A percentile compares a stretch with the other conserved stretches of the same genome.
phyloP scores from a whole-genome alignment of 2,329 filamentous ascomycete species.

The Ceratocystis papillata region DNA sequence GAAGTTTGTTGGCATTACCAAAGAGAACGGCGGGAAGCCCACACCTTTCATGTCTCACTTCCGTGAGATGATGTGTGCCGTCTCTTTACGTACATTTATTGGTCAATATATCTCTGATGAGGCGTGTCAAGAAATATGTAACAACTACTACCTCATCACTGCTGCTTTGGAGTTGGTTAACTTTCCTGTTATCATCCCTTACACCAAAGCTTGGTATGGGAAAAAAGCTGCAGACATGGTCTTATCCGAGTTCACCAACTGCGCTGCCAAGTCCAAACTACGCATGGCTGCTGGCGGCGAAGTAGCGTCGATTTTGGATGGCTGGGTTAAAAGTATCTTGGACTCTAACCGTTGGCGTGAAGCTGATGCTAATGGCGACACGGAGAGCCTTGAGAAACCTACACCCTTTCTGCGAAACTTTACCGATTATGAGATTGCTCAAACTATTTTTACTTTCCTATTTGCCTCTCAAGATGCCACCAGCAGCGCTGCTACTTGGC shows the following conservation, averaged over 20 bases:
- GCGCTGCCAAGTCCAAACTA: constrained; percentile 84
- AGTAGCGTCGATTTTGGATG: constrained; percentile 87
- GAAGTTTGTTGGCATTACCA: constrained; percentile 64
- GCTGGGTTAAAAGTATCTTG: constrained; percentile 81
- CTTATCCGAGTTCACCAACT: constrained; percentile 77
- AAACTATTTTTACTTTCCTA: constrained; percentile 90
- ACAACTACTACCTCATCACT: constrained; percentile 95
- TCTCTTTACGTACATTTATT: constrained; percentile 93
- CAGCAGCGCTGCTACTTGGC: constrained; percentile 83
- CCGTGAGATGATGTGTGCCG: constrained; percentile 87
- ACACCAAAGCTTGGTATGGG: constrained; percentile 92
- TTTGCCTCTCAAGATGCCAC: constrained; percentile 97
- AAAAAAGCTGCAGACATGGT: constrained; percentile 94
- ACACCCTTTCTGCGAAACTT: constrained; percentile 73
- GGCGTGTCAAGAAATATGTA: constrained; percentile 82
- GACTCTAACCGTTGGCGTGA: constrained; percentile 73
- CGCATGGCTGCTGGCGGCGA: constrained; percentile 82
- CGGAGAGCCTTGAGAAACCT: constrained; percentile 66
- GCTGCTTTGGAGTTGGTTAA: constrained; percentile 94
- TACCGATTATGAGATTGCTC: constrained; percentile 79
- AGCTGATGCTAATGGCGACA: constrained; percentile 60
- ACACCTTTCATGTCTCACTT: constrained; percentile 83
- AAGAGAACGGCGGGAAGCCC: constrained; percentile 60
- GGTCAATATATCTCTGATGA: constrained; percentile 90
- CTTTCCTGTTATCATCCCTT: constrained; percentile 92